Evolutionary conservation across 768 basidiomycete species (phyloP), one percentile per base, ranked within the genome.

Genomic region (Tulasnella sp.): DNA sequence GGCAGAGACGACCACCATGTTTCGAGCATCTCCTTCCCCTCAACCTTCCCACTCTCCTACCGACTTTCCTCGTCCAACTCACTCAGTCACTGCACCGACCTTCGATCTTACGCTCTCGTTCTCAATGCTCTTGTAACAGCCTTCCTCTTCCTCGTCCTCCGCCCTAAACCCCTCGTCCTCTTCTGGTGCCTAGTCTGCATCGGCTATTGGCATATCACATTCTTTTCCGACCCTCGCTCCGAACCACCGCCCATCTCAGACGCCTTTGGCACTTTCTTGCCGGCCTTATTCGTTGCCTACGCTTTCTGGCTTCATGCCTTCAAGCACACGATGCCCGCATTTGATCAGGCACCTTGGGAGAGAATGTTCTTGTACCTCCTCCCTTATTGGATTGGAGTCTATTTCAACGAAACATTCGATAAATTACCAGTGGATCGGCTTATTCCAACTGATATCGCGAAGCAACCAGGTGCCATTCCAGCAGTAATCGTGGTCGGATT

Each of bases 121-220:
- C 90, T 93, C 86, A 93, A 96, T 84, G 86, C 93, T 62, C 83
- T 93, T 48, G 86, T 93, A 76, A 92, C 91, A 0, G 90, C 88
- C 83, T 82, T 90, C 39, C 86, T 96, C 71, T 94, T 94, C 84
- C 86, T 94, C 56, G 82, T 96, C 73, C 87, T 96, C 71, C 91
- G 93, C 21, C 93, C 93, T 1, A 90, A 87, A 82, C 87, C 92
- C 2, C 88, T 94, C 81, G 86, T 94, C 42, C 84, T 90, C 3
- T 94, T 88, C 84, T 94, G 93, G 92, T 91, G 88, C 82, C 86
- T 94, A n/a, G 90, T 93, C 8, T 93, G 90, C 86, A 92, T 94
- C 71, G 93, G 34, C 1, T 96, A 90, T 84, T 96, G 95, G 94
- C 94, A 96, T 82, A 87, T 94, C 77, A 87, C 90, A 0, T 88